Percentiles rank a stretch among this genome's conserved stretches.
Evolutionary conservation across 1,284 basidiomycete species (phyloP).

Genomic region (Apiotrichum veenhuisii): DNA sequence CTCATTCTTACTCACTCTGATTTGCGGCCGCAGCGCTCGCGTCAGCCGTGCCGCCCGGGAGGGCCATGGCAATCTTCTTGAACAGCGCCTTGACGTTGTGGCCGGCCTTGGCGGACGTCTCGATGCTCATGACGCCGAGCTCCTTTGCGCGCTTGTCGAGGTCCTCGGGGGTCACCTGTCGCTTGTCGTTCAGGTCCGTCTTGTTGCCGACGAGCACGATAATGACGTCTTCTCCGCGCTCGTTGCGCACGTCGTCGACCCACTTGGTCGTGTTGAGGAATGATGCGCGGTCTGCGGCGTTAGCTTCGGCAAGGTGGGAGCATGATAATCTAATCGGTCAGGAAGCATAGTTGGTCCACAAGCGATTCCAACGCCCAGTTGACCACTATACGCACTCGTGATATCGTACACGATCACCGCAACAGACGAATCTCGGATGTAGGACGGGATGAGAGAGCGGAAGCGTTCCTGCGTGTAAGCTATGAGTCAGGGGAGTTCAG

Average conservation of each 20-base stretch:
- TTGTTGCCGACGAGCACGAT: constrained; percentile 99
- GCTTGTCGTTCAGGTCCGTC: constrained; percentile 67
- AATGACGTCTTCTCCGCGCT: constrained; percentile 96
- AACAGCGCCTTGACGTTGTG: constrained; percentile 99
- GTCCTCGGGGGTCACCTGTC: constrained; percentile 96
- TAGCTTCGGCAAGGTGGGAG: too few species aligned
- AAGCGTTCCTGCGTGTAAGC: constrained; percentile 74
- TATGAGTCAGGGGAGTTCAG: not conserved
- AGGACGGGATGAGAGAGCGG: constrained; percentile 95
- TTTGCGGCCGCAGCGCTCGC: constrained; percentile 57
- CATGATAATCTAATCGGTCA: too few species aligned
- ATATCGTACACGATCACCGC: constrained; percentile 99
- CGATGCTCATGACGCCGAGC: constrained; percentile 96
- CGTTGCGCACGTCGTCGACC: constrained; percentile 98
- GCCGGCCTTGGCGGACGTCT: constrained; percentile 98
- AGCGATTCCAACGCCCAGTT: not conserved
- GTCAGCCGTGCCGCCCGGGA: constrained; percentile 93
- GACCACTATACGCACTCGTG: constrained; percentile 66
- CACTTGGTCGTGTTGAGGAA: constrained; percentile 98
- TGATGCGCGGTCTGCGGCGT: constrained; percentile 76
- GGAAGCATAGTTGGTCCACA: too few species aligned
- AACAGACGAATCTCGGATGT: constrained; percentile 97
- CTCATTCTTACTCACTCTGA: constrained; percentile 43
- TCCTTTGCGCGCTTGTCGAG: constrained; percentile 91
- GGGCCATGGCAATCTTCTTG: constrained; percentile 95